Percentiles rank a stretch among this genome's conserved stretches.
phyloP scores from a whole-genome alignment of 805 yeast genomes.

The Lachancea mirantina region DNA sequence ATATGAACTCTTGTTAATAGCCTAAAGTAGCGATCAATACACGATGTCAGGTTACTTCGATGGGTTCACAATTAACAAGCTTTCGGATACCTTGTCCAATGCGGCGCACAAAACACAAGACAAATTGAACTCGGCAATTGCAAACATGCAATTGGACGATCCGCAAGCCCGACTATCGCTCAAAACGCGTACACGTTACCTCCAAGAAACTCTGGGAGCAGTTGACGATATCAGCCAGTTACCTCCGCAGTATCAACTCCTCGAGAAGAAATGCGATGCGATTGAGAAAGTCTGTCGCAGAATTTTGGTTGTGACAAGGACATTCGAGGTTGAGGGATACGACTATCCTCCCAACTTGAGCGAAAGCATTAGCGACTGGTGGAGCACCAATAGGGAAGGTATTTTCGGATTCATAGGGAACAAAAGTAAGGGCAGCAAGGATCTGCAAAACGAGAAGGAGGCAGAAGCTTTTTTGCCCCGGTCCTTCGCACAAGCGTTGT shows the following conservation, averaged over 20 bases:
- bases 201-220: conserved; percentile 57
- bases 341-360: conserved; percentile 77
- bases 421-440: conserved; percentile 8
- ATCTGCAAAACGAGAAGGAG: conserved; percentile 4
- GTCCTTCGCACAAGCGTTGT: conserved; percentile 66
- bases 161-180: conserved; percentile 27
- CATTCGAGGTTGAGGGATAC: conserved; percentile 67
- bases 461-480: conserved; percentile 41
- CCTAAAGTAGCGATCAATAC: no score
- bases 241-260: conserved; percentile 62
- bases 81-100: conserved; percentile 24
- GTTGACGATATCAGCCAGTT: conserved; percentile 64
- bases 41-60: conserved; percentile 7
- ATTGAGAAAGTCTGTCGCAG: conserved; percentile 53
- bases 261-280: conserved; percentile 62
- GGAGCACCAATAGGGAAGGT: conserved; percentile 24
- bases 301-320: conserved; percentile 44
- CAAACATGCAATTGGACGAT: conserved; percentile 23
- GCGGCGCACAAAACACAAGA: conserved; percentile 30
- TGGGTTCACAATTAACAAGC: conserved; percentile 24
- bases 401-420: conserved; percentile 14
- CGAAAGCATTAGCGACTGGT: conserved; percentile 58
- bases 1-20: no score
- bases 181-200: conserved; percentile 24
- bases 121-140: conserved; percentile 22